Evolutionary conservation across 2,329 filamentous ascomycete species (phyloP).

Genomic region (Colletotrichum graminicola): DNA sequence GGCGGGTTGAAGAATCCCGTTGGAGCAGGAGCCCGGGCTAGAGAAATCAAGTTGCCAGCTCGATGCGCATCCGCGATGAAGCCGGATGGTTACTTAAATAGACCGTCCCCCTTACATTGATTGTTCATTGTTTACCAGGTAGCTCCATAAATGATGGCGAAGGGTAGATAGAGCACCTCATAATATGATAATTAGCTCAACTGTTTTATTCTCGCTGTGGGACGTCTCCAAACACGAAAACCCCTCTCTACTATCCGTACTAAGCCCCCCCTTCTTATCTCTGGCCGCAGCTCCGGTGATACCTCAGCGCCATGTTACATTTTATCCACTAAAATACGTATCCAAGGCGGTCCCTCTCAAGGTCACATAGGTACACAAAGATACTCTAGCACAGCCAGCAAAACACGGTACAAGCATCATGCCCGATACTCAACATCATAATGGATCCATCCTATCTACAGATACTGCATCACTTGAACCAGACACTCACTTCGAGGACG

Average conservation of each 20-base stretch:
- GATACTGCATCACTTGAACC: conserved; percentile 1
- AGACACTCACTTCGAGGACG: background rate
- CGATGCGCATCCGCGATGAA: too few species aligned
- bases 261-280: background rate
- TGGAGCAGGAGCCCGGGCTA: background rate
- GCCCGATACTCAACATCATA: too few species aligned
- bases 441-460: background rate
- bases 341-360: too few species aligned
- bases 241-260: conserved; percentile 4
- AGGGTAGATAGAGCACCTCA: background rate
- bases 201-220: background rate
- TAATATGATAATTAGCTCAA: background rate
- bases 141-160: background rate
- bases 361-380: too few species aligned
- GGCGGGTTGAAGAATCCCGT: background rate
- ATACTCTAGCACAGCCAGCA: too few species aligned
- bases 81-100: background rate
- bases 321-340: too few species aligned
- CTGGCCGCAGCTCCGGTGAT: background rate
- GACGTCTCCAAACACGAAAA: background rate
- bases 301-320: background rate
- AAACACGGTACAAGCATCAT: too few species aligned
- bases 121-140: background rate
- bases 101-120: background rate
- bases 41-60: background rate